A percentile compares a stretch with the other conserved stretches of the same genome.
Conservation (phyloP, 2,329 filamentous ascomycete species). For the Xylariaceae sp. region DNA sequence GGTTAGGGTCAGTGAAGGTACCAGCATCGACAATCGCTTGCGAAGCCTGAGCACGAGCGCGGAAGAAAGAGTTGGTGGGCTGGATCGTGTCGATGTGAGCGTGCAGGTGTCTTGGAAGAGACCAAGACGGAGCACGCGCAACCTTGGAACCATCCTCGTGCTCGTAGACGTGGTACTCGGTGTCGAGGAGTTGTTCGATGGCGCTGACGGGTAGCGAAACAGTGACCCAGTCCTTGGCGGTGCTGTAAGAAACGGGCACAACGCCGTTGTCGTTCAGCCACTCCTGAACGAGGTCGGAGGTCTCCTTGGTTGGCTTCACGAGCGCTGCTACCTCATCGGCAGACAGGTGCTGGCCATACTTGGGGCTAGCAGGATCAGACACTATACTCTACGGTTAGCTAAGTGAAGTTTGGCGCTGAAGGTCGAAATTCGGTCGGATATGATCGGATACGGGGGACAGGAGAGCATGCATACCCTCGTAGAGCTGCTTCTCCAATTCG, state of each 20-base stretch:
- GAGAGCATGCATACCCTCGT: slow-evolving; percentile 24
- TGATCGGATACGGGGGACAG: background rate
- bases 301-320: slow-evolving; percentile 48
- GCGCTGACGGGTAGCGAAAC: slow-evolving; percentile 46
- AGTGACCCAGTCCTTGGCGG: slow-evolving; percentile 54
- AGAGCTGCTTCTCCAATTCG: slow-evolving; percentile 50
- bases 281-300: slow-evolving; percentile 46
- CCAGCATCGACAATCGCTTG: slow-evolving; percentile 31
- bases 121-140: slow-evolving; percentile 51
- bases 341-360: slow-evolving; percentile 52
- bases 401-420: background rate
- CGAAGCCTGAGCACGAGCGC: slow-evolving; percentile 31
- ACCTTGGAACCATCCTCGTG: slow-evolving; percentile 49
- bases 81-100: slow-evolving; percentile 55
- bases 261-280: slow-evolving; percentile 53
- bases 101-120: slow-evolving; percentile 52
- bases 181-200: slow-evolving; percentile 49
- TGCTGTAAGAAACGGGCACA: slow-evolving; percentile 39
- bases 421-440: too few relatives aligned
- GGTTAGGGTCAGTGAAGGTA: slow-evolving; percentile 28
- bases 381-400: slow-evolving; percentile 31
- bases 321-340: slow-evolving; percentile 48
- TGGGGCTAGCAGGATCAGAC: slow-evolving; percentile 47
- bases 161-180: slow-evolving; percentile 47
- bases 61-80: slow-evolving; percentile 56